Evolutionary conservation across 306 rosid genomes (phyloP).

Genomic region (Lotus japonicus): DNA sequence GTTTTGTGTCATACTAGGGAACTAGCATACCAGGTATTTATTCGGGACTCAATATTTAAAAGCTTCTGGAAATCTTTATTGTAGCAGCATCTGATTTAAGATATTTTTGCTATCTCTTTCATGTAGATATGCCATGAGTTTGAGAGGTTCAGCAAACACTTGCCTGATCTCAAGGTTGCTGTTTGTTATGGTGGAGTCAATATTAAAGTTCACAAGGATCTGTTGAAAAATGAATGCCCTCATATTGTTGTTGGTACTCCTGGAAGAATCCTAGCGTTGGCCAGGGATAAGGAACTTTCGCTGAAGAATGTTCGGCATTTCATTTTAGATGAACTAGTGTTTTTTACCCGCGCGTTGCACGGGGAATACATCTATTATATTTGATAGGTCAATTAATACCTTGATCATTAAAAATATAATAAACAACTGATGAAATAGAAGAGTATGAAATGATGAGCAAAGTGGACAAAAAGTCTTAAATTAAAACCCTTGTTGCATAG

Average conservation of each 20-base stretch:
- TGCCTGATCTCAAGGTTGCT: constrained; percentile 94
- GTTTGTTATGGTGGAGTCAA: constrained; percentile 97
- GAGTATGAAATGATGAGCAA: no score
- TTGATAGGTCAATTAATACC: no score
- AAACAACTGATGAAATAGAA: no score
- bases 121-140: constrained; percentile 93
- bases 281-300: constrained; percentile 88
- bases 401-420: no score
- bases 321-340: constrained; percentile 88
- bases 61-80: background rate
- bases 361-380: no score
- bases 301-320: constrained; percentile 92
- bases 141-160: constrained; percentile 91
- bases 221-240: constrained; percentile 91
- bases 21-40: constrained; percentile 83
- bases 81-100: background rate
- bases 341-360: no score
- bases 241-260: constrained; percentile 99
- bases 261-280: constrained; percentile 80
- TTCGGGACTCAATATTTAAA: background rate
- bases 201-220: constrained; percentile 87
- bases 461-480: no score
- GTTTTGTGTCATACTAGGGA: constrained; percentile 94
- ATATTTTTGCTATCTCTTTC: background rate
- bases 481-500: no score